Conservation (phyloP, 805 yeast species). For the Nakazawaea holstii region DNA sequence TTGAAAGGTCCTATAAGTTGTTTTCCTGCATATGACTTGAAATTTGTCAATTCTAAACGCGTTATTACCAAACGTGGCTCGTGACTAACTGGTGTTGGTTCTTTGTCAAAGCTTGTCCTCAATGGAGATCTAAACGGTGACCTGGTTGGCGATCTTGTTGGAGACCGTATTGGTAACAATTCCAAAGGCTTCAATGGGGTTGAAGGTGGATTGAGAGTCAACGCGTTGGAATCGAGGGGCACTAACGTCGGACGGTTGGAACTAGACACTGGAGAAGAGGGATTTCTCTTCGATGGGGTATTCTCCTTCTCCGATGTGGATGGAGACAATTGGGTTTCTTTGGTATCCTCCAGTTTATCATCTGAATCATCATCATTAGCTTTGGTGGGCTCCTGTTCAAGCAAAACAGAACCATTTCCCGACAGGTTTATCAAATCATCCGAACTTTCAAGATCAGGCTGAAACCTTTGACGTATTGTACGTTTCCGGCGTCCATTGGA, state of each 20-base stretch:
- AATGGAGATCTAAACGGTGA: constrained; percentile 7
- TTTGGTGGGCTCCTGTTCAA: background rate
- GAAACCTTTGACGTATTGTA: constrained; percentile 7
- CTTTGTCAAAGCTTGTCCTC: background rate
- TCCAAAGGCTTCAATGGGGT: constrained; percentile 9
- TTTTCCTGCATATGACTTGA: constrained; percentile 92
- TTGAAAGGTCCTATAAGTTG: constrained; percentile 95
- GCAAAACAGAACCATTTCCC: background rate
- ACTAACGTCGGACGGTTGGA: constrained; percentile 4
- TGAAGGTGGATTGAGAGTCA: constrained; percentile 8
- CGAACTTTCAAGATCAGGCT: background rate
- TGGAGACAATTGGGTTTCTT: background rate
- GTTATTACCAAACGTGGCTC: constrained; percentile 69
- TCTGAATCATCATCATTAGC: background rate
- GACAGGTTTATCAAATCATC: constrained; percentile 7
- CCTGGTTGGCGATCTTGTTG: constrained; percentile 8
- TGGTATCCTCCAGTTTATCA: background rate
- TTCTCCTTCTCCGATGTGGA: constrained; percentile 8
- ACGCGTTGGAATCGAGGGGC: constrained; percentile 7
- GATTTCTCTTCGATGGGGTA: background rate
- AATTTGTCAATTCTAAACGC: constrained; percentile 69
- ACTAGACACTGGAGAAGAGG: background rate
- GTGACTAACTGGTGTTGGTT: constrained; percentile 12
- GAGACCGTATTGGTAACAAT: constrained; percentile 9
- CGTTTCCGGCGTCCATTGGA: constrained; percentile 5